Base-by-base conservation (phyloP, 108 stramenopile genomes). In the Hondaea fermentalgiana region DNA sequence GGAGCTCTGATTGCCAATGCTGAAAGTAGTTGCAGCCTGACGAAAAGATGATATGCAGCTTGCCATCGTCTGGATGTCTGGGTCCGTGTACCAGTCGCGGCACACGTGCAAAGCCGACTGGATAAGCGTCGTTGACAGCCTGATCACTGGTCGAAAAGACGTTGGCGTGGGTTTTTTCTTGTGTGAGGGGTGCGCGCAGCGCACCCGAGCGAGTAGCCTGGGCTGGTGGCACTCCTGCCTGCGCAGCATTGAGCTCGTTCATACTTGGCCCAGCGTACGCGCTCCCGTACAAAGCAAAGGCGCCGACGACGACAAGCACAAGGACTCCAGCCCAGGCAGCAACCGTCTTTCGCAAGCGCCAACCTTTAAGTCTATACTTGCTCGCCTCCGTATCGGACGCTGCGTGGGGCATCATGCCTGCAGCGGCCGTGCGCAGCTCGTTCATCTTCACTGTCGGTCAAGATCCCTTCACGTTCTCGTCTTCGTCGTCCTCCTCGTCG, bases 11-110 rank as follows among this genome's bases (percentile, higher is more conserved):
- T 53, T 83, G 76, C 76, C 76, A 83, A 45, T 83, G 76, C 23
- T 83, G 76, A 83, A 83, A 83, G 76, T 83, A 83, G 76, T 83
- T 83, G 76, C 76, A 83, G 10, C 76, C 76, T 8, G 49, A 53
- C 1, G 76, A 83, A 45, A 83, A 83, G 51, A 83, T 83, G 76
- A 83, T 53, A 45, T 83, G 76, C 25, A 83, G 76, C 51, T 83
- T 83, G 76, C 51, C 49, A 23, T 83, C 76, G 49, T 83, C 76
- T 16, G 49, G 49, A 45, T 83, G 45, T 4, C 49, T n/a, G 16
- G 45, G 23, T 35, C 76, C 76, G 28, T 43, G 12, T 17, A 45
- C 43, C 8, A 83, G 8, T 45, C 51, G 76, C 25, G 76, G 76
- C 10, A 47, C 28, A 43, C 76, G 12, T 12, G 51, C 51, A 23